Evolutionary conservation across 1,139 yeast species (phyloP).

Genomic region (Lodderomyces beijingensis): DNA sequence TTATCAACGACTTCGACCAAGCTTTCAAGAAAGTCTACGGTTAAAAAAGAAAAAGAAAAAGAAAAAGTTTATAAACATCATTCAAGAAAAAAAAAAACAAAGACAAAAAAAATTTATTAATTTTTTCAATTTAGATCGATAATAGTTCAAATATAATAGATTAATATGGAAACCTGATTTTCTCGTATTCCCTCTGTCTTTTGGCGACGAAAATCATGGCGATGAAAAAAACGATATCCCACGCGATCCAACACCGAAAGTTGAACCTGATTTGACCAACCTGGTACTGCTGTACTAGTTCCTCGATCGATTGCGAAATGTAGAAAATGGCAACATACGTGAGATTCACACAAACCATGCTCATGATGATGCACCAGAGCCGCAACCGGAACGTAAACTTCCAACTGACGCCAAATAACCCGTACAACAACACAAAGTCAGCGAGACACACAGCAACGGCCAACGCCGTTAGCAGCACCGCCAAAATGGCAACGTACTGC

Average conservation of each 20-base stretch:
- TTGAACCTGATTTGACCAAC: not conserved
- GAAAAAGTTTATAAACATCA: too few species aligned
- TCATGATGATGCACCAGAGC: not conserved
- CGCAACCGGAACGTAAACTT: not conserved
- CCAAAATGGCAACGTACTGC: slow-evolving; percentile 1
- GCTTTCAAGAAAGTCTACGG: slow-evolving; percentile 57
- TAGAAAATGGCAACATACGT: not conserved
- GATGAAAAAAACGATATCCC: not conserved
- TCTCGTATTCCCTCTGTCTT: not conserved
- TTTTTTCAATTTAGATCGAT: too few species aligned
- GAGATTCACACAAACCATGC: slow-evolving; percentile 1
- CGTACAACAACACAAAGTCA: slow-evolving; percentile 2
- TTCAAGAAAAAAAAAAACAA: too few species aligned
- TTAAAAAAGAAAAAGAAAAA: slow-evolving; percentile 1
- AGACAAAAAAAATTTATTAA: too few species aligned
- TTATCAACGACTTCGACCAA: slow-evolving; percentile 81
- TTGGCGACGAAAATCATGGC: not conserved
- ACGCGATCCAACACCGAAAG: not conserved
- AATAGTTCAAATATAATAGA: too few species aligned
- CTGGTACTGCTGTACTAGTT: not conserved
- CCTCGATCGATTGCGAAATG: not conserved
- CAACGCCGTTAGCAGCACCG: not conserved
- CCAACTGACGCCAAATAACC: not conserved
- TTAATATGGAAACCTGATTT: too few species aligned
- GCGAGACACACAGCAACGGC: not conserved